Conservation (phyloP, 495 filamentous ascomycete genomes). For the Penicillium paxilli region DNA sequence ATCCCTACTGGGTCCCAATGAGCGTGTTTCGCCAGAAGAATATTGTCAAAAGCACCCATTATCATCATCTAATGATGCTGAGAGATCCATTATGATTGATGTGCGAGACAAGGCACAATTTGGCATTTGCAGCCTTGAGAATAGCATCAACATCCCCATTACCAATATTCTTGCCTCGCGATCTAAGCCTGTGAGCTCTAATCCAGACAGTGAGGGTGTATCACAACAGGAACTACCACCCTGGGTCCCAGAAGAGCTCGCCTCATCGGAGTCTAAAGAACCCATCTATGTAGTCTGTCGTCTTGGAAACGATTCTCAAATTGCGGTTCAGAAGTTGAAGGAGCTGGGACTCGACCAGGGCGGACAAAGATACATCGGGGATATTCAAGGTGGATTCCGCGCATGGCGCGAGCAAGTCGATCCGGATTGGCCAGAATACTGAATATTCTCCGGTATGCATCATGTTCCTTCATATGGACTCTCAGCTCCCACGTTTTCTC, state of each 20-base stretch:
- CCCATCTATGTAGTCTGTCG: constrained; percentile 80
- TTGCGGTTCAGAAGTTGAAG: constrained; percentile 69
- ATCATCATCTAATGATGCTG: constrained; percentile 1
- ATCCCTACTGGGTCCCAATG: constrained; percentile 53
- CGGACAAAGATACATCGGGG: constrained; percentile 63
- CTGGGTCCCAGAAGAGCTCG: constrained; percentile 45
- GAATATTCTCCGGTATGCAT: no score
- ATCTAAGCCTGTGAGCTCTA: background rate
- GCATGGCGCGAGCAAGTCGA: constrained; percentile 86
- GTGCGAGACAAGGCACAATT: constrained; percentile 84
- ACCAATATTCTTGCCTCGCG: constrained; percentile 50
- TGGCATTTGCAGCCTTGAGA: constrained; percentile 70
- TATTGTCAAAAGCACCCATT: constrained; percentile 37
- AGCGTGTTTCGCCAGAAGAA: constrained; percentile 61
- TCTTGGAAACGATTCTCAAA: constrained; percentile 86
- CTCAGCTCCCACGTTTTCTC: no score
- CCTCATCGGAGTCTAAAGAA: constrained; percentile 20
- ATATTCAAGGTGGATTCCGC: constrained; percentile 77
- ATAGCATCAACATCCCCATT: constrained; percentile 78
- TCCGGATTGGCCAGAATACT: constrained; percentile 66
- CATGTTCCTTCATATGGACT: background rate
- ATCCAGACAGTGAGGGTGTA: background rate
- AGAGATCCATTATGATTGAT: constrained; percentile 66
- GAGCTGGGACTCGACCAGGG: constrained; percentile 59
- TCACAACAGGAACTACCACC: constrained; percentile 19